phyloP scores from a whole-genome alignment of 2,329 filamentous ascomycete genomes.

The Fusarium chuoi region DNA sequence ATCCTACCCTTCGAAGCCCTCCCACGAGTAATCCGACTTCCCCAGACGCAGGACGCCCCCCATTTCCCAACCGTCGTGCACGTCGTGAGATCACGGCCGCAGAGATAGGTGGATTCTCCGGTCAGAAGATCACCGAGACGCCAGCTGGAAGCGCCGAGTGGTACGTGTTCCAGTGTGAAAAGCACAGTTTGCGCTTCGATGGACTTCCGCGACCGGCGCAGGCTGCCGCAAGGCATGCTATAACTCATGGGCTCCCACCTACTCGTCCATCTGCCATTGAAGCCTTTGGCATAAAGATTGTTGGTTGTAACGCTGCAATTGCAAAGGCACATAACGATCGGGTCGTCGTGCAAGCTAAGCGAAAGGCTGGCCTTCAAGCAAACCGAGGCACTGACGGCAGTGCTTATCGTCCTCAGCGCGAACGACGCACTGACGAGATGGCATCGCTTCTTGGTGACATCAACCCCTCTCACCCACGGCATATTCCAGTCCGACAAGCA shows the following conservation, averaged over 20 bases:
- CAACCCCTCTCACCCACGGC: accelerated
- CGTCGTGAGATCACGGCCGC: no score
- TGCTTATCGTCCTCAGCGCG: background rate
- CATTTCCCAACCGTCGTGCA: background rate
- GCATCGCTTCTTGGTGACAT: background rate
- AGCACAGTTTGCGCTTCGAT: background rate
- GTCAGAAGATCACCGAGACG: background rate
- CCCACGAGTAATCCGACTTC: background rate
- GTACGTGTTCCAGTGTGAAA: background rate
- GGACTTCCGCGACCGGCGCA: background rate
- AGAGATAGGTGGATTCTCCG: background rate
- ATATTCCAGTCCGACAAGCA: background rate
- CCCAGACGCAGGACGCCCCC: accelerated
- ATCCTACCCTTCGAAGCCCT: accelerated
- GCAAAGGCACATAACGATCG: background rate
- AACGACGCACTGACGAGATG: background rate
- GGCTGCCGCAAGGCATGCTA: background rate
- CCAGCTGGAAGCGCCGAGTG: background rate
- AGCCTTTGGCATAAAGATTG: background rate
- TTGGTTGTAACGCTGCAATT: background rate
- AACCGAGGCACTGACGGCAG: accelerated
- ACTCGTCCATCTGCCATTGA: background rate
- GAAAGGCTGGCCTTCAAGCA: accelerated
- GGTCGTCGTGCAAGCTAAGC: accelerated
- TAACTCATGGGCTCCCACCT: accelerated